Evolutionary conservation across 2,329 filamentous ascomycete species (phyloP).

Genomic region (Sphaerulina musiva): DNA sequence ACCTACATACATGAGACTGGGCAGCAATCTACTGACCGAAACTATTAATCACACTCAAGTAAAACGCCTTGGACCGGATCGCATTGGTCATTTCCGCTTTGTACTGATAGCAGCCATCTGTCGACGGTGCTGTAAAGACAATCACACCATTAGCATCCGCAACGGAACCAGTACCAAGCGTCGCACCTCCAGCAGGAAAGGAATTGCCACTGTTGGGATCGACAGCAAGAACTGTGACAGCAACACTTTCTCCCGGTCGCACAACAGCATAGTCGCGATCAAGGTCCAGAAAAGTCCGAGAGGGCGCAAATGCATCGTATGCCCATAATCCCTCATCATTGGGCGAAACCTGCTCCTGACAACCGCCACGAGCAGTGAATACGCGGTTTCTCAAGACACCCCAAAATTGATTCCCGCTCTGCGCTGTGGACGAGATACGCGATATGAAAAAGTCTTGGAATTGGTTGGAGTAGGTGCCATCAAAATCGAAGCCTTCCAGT

Average conservation of each 20-base stretch:
- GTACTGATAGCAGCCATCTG: conserved; percentile 17
- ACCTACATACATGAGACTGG: neutral
- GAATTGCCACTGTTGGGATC: neutral
- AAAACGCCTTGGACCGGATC: conserved; percentile 14
- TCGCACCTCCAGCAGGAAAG: conserved; percentile 2
- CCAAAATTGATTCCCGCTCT: conserved; percentile 16
- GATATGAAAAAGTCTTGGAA: conserved; percentile 23
- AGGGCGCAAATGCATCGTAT: conserved; percentile 11
- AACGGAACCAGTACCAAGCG: conserved; percentile 3
- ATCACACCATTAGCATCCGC: conserved; percentile 10
- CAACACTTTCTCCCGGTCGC: neutral
- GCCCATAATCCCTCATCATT: conserved; percentile 9
- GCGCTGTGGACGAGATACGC: conserved; percentile 4
- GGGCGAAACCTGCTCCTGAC: conserved; percentile 8
- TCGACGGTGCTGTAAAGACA: conserved; percentile 12
- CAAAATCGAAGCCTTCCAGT: conserved; percentile 15
- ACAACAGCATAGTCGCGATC: conserved; percentile 2
- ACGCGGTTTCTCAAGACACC: conserved; percentile 16
- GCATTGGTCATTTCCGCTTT: conserved; percentile 12
- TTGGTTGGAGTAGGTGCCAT: conserved; percentile 13
- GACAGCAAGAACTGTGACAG: neutral
- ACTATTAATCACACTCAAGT: conserved; percentile 7
- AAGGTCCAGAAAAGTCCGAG: conserved; percentile 3
- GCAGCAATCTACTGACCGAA: neutral
- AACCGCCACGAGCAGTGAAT: conserved; percentile 17